These are phyloP conservation scores for Sugiyamaella qingdaonensis DNA, from an alignment of 805 yeast species.

Conservation along the genomic window DNA sequence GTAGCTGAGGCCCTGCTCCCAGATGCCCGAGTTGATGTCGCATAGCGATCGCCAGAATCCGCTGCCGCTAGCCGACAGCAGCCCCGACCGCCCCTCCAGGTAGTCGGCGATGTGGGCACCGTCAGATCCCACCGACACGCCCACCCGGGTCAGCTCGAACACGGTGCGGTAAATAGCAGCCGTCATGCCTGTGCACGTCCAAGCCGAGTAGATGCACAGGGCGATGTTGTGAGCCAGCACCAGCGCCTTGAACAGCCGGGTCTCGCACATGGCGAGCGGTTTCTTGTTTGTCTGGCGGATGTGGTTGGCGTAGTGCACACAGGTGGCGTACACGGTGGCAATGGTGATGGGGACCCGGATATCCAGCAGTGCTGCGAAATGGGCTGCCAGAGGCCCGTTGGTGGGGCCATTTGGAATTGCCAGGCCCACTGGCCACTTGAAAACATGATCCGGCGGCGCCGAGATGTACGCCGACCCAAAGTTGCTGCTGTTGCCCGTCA, in stretches of 20 bases:
- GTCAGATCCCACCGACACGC: slow-evolving; percentile 26
- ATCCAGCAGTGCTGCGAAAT: slow-evolving; percentile 36
- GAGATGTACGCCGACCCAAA: slow-evolving; percentile 7
- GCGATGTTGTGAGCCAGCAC: slow-evolving; percentile 59
- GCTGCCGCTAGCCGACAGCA: slow-evolving; percentile 13
- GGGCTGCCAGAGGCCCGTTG: slow-evolving; percentile 14
- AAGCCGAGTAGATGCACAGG: slow-evolving; percentile 60
- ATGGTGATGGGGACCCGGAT: slow-evolving; percentile 52
- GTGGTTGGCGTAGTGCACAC: slow-evolving; percentile 52
- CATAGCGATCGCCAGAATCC: slow-evolving; percentile 55
- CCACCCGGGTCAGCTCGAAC: slow-evolving; percentile 29
- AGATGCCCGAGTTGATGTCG: slow-evolving; percentile 55
- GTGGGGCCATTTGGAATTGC: slow-evolving; percentile 19
- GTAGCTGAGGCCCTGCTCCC: slow-evolving; percentile 49
- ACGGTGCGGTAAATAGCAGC: slow-evolving; percentile 45
- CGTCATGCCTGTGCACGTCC: slow-evolving; percentile 69
- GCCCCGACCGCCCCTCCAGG: slow-evolving; percentile 21
- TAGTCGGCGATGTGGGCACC: slow-evolving; percentile 14
- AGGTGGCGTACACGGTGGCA: slow-evolving; percentile 53
- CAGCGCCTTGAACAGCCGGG: slow-evolving; percentile 45
- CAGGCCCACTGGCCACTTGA: slow-evolving; percentile 22
- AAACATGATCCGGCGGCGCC: slow-evolving; percentile 19
- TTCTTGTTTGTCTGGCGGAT: slow-evolving; percentile 44
- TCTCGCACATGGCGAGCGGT: slow-evolving; percentile 48
- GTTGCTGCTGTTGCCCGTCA: neutral